Conservation (phyloP, 345 rosid species). For the Syzygium aromaticum region DNA sequence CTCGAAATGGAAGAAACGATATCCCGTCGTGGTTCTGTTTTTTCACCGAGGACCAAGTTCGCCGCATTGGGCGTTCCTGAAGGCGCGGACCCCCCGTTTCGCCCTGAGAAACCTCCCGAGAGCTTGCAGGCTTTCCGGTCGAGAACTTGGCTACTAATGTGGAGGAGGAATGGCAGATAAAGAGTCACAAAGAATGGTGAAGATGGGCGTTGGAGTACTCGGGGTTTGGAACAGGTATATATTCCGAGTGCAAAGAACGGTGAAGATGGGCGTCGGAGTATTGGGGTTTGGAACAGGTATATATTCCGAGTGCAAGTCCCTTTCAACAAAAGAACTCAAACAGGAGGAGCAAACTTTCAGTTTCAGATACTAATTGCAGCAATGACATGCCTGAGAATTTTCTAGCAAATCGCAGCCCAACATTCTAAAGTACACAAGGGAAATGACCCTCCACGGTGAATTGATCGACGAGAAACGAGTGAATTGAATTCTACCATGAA, state of each 20-base stretch:
- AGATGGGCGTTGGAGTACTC: neutral
- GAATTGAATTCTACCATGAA: neutral
- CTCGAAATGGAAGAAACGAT: neutral
- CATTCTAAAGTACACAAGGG: neutral
- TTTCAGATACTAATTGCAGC: no score
- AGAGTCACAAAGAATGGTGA: neutral
- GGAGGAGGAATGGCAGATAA: neutral
- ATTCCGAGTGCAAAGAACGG: neutral
- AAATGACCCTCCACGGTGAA: neutral
- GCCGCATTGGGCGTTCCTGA: no score
- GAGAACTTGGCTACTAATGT: neutral
- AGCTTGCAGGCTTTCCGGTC: accelerated
- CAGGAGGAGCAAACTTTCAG: no score
- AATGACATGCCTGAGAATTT: no score
- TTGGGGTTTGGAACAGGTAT: neutral
- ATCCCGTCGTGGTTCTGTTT: no score
- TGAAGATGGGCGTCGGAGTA: neutral
- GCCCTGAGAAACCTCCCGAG: no score
- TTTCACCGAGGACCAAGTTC: no score
- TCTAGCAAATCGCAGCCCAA: neutral
- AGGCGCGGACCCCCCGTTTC: no score
- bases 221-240: neutral
- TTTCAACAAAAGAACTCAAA: no score
- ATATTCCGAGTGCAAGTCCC: neutral
- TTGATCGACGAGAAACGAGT: neutral